These are phyloP conservation scores for Fusarium graminum DNA, from an alignment of 2,329 filamentous ascomycete genomes.

Conservation along the genomic window DNA sequence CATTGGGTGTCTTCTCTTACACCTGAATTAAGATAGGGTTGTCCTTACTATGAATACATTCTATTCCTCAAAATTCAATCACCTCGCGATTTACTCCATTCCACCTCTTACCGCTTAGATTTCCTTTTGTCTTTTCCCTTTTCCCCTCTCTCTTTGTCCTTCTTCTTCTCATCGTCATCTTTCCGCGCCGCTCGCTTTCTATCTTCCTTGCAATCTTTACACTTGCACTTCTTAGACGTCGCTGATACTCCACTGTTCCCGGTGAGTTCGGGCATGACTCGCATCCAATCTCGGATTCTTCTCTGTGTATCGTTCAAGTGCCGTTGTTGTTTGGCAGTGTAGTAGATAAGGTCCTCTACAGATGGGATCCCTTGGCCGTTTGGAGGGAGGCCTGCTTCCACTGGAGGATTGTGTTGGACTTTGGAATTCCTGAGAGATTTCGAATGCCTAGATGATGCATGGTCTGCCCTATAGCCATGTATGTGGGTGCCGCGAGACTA, in stretches of 20 bases:
- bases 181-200: not conserved
- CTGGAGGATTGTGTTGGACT: not conserved
- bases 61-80: not conserved
- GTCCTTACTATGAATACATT: not conserved
- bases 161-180: conserved; percentile 13
- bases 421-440: not conserved
- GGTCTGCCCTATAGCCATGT: not conserved
- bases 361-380: not conserved
- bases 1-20: not conserved
- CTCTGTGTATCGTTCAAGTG: conserved; percentile 28
- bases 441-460: not conserved
- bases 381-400: not conserved
- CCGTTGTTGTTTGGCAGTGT: conserved; percentile 21
- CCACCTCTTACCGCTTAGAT: conserved; percentile 6
- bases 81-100: not conserved
- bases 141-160: conserved; percentile 1
- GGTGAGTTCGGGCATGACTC: conserved; percentile 27
- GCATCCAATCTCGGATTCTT: conserved; percentile 34
- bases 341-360: conserved; percentile 28
- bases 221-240: not conserved
- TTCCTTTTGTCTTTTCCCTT: conserved; percentile 8
- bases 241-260: not conserved
- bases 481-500: conserved; percentile 10
- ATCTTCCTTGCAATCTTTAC: conserved; percentile 1
- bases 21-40: not conserved